Base-by-base conservation (phyloP, 208 protist species). In the Acanthamoeba sp. region DNA sequence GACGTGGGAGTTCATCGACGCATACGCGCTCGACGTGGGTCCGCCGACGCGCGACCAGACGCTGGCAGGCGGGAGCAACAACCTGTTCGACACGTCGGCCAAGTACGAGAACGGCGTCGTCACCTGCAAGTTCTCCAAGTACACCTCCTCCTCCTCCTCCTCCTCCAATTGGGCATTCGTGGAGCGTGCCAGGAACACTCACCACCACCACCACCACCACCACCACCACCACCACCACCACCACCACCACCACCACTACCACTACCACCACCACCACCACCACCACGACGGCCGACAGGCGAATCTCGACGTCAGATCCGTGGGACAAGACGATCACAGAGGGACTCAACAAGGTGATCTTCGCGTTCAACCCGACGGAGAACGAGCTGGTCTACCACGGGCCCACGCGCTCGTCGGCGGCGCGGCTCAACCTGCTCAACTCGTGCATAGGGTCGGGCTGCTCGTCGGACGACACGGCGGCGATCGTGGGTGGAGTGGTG, bases 1-100 rank as follows among this genome's bases (percentile, higher is more conserved):
- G 5, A 91, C 55, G 85, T 91, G 85, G 85, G 85, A 91, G 57
- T 91, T 91, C 85, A 52, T 91, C 85, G 85, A 91, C 42, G 85
- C 85, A 2, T 91, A 91, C 85, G 85, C 85, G 34, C 85, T 73
- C 40, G 85, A 91, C 57, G 85, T 91, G 38, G 85, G 85, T 24
- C 55, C 55, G 14, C 85, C 85, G 9, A 91, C 85, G 62, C 22
- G 29, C 10, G 52, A 91, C 7, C 10, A 48, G 29, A 71, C 32
- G 0, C 38, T 76, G 20, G 5, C 55, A 3, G 55, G 55, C 18
- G 57, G 62, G 0, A 32, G 38, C 85, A 73, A 91, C 42, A 22
- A 91, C 55, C 55, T 91, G 48, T 71, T 52, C 27, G 55, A 91
- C 38, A 91, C 85, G 24, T 91, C 38, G 52, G 85, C 57, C 27